phyloP scores from a whole-genome alignment of 345 rosid species.

The Garcia nutans region DNA sequence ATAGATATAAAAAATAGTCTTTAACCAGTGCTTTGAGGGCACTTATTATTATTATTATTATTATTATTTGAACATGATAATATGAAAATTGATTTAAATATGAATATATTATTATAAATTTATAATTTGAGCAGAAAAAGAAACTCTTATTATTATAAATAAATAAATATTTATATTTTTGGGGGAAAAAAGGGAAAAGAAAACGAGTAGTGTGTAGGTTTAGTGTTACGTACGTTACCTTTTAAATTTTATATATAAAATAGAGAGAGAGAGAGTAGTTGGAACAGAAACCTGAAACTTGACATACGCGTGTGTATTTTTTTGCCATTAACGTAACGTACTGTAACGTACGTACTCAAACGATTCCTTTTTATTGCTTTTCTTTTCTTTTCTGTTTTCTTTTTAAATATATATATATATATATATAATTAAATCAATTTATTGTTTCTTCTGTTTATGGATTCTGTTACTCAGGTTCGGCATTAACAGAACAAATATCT shows the following conservation, averaged over 20 bases:
- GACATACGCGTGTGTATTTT: conserved; percentile 20
- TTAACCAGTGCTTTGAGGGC: too few species aligned
- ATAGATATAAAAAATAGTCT: too few species aligned
- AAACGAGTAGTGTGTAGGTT: background rate
- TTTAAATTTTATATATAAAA: too few species aligned
- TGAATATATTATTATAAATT: too few species aligned
- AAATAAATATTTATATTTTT: too few species aligned
- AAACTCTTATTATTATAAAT: too few species aligned
- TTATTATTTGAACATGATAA: too few species aligned
- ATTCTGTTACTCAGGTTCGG: conserved; percentile 36
- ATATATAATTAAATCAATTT: background rate
- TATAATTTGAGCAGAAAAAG: too few species aligned
- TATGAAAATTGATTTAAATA: too few species aligned
- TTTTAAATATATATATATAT: too few species aligned
- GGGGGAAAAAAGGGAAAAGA: background rate
- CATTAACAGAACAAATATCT: conserved; percentile 31
- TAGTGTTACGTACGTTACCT: background rate
- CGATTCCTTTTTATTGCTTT: conserved; percentile 2
- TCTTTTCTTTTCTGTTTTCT: background rate
- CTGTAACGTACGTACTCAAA: conserved; percentile 10
- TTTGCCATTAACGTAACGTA: background rate
- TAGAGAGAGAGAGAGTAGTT: conserved; percentile 11
- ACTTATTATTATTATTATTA: too few species aligned
- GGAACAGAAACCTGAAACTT: conserved; percentile 22
- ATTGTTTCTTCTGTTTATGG: conserved; percentile 6